Evolutionary conservation across 345 rosid species (phyloP), one percentile per base, ranked within the genome.

Genomic region (Orychophragmus violaceus): DNA sequence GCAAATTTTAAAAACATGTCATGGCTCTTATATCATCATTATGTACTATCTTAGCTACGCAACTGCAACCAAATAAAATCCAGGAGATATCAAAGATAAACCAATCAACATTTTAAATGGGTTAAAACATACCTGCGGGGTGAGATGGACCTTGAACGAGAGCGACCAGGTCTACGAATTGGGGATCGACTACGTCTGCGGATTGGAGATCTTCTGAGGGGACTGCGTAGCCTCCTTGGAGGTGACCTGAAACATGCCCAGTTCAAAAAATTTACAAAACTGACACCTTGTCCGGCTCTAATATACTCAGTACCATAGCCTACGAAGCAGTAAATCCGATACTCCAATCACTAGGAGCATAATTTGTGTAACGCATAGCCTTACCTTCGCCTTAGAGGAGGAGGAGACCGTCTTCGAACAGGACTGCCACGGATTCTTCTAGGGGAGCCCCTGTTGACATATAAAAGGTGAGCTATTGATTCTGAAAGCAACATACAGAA

Each of bases 121-220:
- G 21, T 9, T 37, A n/a, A 44, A 42, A 30, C 62, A 62, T 77
- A 88, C 97, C 90, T 90, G 69, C 87, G 78, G 23, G 77, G 72
- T 1, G 99, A 90, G 24, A 81, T 62, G 25, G 99, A 93, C 70
- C 95, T 90, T 63, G 97, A 88, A 49, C 82, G 91, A 27, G 97
- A 88, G 25, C 84, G 89, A 70, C 24, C 71, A 77, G 88, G 81
- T 24, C 97, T 84, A 56, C 96, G 96, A 68, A 95, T 64, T 12
- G 93, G 97, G 66, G 97, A 91, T 69, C 96, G 92, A 64, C 91
- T 90, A 13, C 93, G 93, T 62, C 99, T 85, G 48, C 89, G 92
- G 33, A 87, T 60, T 8, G 96, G 99, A 73, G 96, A 89, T 77
- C 97, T 88, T 82, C 96, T 82, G 32, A 80, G 85, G 48, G 99